phyloP scores from a whole-genome alignment of 306 rosid species.

The Trifolium subterraneum region DNA sequence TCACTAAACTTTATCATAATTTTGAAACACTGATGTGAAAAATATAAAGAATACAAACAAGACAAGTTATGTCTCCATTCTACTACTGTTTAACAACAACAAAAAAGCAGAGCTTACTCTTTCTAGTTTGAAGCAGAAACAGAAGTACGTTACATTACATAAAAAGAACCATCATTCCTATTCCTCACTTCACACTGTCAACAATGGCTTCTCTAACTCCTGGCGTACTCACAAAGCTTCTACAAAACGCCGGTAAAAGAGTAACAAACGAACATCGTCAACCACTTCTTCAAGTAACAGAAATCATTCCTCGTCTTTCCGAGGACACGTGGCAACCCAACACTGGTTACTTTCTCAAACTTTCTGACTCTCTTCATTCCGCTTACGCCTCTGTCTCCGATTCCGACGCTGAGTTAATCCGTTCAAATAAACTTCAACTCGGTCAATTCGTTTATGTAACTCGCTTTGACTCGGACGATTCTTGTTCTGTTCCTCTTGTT shows the following conservation, averaged over 20 bases:
- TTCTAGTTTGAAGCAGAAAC: too few relatives aligned
- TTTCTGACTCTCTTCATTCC: constrained; percentile 72
- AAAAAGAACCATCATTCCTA: too few relatives aligned
- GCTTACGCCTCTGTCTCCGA: constrained; percentile 67
- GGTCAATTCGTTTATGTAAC: constrained; percentile 78
- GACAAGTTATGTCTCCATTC: too few relatives aligned
- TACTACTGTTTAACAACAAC: too few relatives aligned
- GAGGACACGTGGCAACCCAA: constrained; percentile 56
- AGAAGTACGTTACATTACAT: too few relatives aligned
- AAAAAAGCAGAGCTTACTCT: too few relatives aligned
- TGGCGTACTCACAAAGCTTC: constrained; percentile 73
- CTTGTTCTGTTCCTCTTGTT: constrained; percentile 57
- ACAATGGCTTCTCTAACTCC: constrained; percentile 81
- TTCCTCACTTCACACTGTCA: background rate
- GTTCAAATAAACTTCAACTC: constrained; percentile 59
- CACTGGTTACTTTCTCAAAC: constrained; percentile 72
- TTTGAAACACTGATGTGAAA: too few relatives aligned
- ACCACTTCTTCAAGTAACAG: constrained; percentile 70
- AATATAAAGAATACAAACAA: too few relatives aligned
- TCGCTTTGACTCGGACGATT: constrained; percentile 57
- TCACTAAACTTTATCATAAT: too few relatives aligned
- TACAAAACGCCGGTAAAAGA: constrained; percentile 56
- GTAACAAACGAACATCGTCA: constrained; percentile 73
- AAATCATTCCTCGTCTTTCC: constrained; percentile 66
- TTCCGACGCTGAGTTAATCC: constrained; percentile 60